Percentiles rank a stretch among this genome's conserved stretches.
Evolutionary conservation across 805 yeast genomes (phyloP).

Genomic region (Suhomyces prunicola): DNA sequence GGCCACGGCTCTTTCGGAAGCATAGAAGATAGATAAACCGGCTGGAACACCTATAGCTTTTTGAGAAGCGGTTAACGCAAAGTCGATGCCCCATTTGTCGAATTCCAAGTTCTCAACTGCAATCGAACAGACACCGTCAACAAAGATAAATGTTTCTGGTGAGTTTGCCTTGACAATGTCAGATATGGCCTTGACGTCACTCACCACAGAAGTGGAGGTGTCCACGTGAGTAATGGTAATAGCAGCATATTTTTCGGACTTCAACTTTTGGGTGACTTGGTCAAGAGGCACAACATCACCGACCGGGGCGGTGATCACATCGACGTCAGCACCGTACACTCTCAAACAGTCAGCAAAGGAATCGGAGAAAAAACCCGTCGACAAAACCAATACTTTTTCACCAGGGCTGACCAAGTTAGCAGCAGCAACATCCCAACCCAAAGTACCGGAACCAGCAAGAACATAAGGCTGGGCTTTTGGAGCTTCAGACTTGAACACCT

Average conservation of each 20-base stretch:
- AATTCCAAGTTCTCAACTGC: constrained; percentile 86
- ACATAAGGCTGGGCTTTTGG: constrained; percentile 75
- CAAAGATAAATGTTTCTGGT: constrained; percentile 80
- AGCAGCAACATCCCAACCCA: constrained; percentile 91
- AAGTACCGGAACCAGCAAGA: constrained; percentile 86
- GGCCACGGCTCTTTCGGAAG: constrained; percentile 70
- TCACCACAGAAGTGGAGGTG: constrained; percentile 91
- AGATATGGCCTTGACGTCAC: constrained; percentile 64
- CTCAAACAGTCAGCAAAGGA: constrained; percentile 72
- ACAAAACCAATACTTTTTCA: constrained; percentile 74
- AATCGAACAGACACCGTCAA: constrained; percentile 94
- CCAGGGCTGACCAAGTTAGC: constrained; percentile 65
- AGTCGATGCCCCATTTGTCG: constrained; percentile 88
- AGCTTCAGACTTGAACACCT: constrained; percentile 67
- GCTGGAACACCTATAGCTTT: constrained; percentile 95
- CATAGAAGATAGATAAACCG: constrained; percentile 76
- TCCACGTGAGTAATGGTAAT: constrained; percentile 93
- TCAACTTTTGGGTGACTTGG: constrained; percentile 54
- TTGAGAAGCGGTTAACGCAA: constrained; percentile 87
- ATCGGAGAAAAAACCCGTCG: constrained; percentile 90
- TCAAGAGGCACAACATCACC: constrained; percentile 67
- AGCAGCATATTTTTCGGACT: constrained; percentile 52
- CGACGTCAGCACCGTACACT: constrained; percentile 74
- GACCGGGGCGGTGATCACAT: constrained; percentile 64
- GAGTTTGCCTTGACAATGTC: constrained; percentile 56